phyloP scores from a whole-genome alignment of 257 asterid genomes.

The Lithospermum erythrorhizon region DNA sequence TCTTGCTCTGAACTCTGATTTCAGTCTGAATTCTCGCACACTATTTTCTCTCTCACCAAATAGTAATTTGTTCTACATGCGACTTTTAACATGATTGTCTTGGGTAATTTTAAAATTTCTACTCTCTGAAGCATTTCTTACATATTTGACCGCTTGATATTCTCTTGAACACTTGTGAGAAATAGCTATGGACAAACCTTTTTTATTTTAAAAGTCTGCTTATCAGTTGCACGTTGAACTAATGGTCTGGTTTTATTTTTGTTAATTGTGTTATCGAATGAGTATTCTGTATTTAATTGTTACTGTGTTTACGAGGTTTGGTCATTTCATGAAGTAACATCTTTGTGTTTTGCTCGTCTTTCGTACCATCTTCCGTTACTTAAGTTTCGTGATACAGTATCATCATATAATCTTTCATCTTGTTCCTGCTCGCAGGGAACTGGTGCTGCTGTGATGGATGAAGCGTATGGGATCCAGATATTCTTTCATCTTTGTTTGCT shows the following conservation, averaged over 20 bases:
- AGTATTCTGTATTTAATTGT: too few species aligned
- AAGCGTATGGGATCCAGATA: neutral
- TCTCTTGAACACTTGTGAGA: too few species aligned
- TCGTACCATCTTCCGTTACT: neutral
- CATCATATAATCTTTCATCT: neutral
- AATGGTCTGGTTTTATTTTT: too few species aligned
- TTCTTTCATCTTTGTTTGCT: neutral
- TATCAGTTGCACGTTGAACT: neutral
- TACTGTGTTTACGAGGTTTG: neutral
- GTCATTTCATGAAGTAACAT: neutral
- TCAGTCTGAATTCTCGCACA: too few species aligned
- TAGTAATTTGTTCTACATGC: neutral
- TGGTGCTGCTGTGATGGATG: neutral
- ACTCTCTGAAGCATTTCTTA: too few species aligned
- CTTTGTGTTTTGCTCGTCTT: neutral
- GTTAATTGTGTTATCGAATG: too few species aligned
- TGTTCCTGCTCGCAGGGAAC: neutral
- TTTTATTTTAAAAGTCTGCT: neutral
- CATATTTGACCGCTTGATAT: too few species aligned
- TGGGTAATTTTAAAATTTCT: too few species aligned
- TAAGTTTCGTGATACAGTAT: neutral
- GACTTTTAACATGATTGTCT: neutral
- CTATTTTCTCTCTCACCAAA: neutral
- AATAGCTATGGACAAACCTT: neutral
- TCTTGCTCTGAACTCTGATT: too few species aligned